Conservation (phyloP, 768 basidiomycete genomes). For the Sarcomyxa edulis region DNA sequence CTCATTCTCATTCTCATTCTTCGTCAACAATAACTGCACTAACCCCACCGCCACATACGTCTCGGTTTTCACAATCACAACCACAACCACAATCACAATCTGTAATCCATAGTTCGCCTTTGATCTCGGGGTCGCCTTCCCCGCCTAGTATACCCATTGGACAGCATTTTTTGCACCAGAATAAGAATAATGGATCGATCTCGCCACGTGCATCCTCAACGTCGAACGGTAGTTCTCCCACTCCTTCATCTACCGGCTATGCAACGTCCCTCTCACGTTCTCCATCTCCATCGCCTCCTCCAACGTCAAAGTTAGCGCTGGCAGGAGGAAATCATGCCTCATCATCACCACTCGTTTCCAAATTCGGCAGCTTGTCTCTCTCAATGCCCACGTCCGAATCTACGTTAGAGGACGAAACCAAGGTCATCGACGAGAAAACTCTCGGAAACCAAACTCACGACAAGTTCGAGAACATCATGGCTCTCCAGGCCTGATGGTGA, state of each 20-base stretch:
- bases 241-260: constrained; percentile 54
- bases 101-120: constrained; percentile 13
- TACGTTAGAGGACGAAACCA: too few relatives aligned
- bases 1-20: constrained; percentile 40
- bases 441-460: too few relatives aligned
- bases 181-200: constrained; percentile 15
- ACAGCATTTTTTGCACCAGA: constrained; percentile 8
- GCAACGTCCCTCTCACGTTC: constrained; percentile 47
- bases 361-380: too few relatives aligned
- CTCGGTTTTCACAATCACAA: constrained; percentile 14
- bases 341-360: neutral
- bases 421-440: too few relatives aligned
- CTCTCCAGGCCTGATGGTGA: too few relatives aligned
- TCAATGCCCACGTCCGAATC: too few relatives aligned
- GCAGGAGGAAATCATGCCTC: too few relatives aligned
- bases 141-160: constrained; percentile 2
- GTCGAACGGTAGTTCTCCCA: constrained; percentile 44
- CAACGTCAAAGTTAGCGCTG: too few relatives aligned
- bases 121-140: constrained; percentile 21
- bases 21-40: constrained; percentile 43
- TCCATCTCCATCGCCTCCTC: constrained; percentile 34
- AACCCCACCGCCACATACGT: constrained; percentile 27
- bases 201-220: constrained; percentile 30
- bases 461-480: too few relatives aligned
- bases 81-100: constrained; percentile 4